These are phyloP conservation scores for Ustilago xerochloae DNA, from an alignment of 1,284 basidiomycete genomes.

Conservation along the genomic window DNA sequence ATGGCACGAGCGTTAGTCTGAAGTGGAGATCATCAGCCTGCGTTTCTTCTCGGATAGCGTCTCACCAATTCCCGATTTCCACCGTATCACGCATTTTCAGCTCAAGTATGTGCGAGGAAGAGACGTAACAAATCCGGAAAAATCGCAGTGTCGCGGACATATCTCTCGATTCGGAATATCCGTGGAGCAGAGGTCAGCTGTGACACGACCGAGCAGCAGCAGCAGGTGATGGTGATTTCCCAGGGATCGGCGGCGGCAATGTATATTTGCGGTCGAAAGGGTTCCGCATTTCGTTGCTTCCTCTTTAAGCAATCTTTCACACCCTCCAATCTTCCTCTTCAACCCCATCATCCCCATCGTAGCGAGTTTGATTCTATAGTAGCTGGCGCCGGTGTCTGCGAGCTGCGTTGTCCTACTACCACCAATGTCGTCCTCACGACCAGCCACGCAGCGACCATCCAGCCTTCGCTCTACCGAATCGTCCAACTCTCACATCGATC, in stretches of 20 bases:
- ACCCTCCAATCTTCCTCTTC: not conserved
- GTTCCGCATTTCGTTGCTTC: not conserved
- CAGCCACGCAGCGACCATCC: constrained; percentile 16
- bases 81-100: not conserved
- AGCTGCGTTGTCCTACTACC: not conserved
- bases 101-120: not conserved
- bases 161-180: not conserved
- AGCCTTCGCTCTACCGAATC: constrained; percentile 27
- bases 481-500: constrained; percentile 15
- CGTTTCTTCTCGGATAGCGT: not conserved
- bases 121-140: constrained; percentile 14
- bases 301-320: not conserved
- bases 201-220: no score
- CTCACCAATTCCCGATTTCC: constrained; percentile 27
- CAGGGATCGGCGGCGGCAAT: constrained; percentile 10
- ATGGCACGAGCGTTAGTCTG: constrained; percentile 24
- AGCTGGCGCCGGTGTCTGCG: no score
- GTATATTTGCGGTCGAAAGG: not conserved
- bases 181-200: not conserved
- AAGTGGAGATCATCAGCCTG: constrained; percentile 4
- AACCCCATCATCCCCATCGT: not conserved
- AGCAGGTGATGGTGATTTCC: not conserved
- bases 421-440: constrained; percentile 3
- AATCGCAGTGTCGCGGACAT: not conserved
- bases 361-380: not conserved